phyloP scores from a whole-genome alignment of 1,284 basidiomycete species.

The Leccinum fuscescens region DNA sequence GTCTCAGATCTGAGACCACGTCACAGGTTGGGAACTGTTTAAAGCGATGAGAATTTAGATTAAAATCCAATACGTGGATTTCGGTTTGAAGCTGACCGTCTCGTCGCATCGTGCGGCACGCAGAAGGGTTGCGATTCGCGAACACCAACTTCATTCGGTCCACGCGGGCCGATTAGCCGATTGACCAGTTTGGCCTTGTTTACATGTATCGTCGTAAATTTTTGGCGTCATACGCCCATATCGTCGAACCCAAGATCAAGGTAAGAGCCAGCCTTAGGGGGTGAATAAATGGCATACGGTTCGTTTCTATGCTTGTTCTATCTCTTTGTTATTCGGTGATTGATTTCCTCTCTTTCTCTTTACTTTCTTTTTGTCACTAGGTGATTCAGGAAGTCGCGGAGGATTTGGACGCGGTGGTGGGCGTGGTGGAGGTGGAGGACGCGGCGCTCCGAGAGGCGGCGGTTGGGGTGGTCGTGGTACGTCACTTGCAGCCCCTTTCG shows the following conservation, averaged over 20 bases:
- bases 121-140: background rate
- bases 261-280: slow-evolving; percentile 16
- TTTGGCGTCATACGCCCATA: slow-evolving; percentile 6
- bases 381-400: slow-evolving; percentile 54
- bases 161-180: background rate
- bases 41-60: background rate
- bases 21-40: background rate
- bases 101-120: background rate
- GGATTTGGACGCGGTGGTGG: slow-evolving; percentile 45
- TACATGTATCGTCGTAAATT: slow-evolving; percentile 13
- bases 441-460: slow-evolving; percentile 48
- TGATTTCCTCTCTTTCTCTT: background rate
- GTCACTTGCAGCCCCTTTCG: background rate
- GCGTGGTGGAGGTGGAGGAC: slow-evolving; percentile 35
- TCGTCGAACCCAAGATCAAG: slow-evolving; percentile 14
- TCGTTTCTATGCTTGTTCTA: background rate
- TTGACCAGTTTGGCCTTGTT: slow-evolving; percentile 14
- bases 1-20: background rate
- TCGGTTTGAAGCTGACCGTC: background rate
- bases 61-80: background rate
- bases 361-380: slow-evolving; percentile 27
- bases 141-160: background rate
- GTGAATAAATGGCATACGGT: slow-evolving; percentile 33
- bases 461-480: slow-evolving; percentile 36
- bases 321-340: background rate